Evolutionary conservation across 768 basidiomycete genomes (phyloP), one percentile per base, ranked within the genome.

Genomic region (Agrocybe pediades): DNA sequence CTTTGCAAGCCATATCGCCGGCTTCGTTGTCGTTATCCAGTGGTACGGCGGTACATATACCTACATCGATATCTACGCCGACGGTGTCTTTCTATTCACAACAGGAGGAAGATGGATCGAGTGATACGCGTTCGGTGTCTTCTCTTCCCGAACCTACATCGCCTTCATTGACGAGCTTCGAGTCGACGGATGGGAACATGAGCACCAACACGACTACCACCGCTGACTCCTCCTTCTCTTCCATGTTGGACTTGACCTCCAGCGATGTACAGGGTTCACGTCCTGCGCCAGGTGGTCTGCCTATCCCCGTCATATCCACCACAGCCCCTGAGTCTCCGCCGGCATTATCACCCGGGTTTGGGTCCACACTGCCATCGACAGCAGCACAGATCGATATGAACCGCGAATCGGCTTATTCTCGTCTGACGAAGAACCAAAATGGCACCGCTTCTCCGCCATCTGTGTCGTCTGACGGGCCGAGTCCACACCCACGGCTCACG

Each of bases 241-340:
- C 41, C 23, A 53, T 30, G 2, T 58, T 57, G 8, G 59, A 56
- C 1, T 11, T 36, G 16, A 51, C 39, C 17, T 49, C 39, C 24
- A 49, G 24, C 2, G 21, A 17, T 36, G 30, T 36, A 24, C 6
- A 48, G 13, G 53, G 36, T 30, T 25, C 16, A 29, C 48, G n/a
- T 17, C n/a, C 46, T 69, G 74, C 59, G 1, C 79, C 74, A 30
- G 74, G 69, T 13, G 75, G 76, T 0, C 60, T 79, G 23, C 71
- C 77, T 0, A 81, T 87, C 45, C 85, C 85, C 15, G 70, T 64
- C 7, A 85, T 86, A 53, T 78, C 80, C 4, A 84, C 81, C 1
- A 70, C 65, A 16, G 75, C 66, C 3, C 78, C 81, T 16, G 41
- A 58, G 16, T 62, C 62, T 26, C 55, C 63, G 11, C 62, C 51